Evolutionary conservation across 108 stramenopile genomes (phyloP).

Genomic region (Fragilaria radians): DNA sequence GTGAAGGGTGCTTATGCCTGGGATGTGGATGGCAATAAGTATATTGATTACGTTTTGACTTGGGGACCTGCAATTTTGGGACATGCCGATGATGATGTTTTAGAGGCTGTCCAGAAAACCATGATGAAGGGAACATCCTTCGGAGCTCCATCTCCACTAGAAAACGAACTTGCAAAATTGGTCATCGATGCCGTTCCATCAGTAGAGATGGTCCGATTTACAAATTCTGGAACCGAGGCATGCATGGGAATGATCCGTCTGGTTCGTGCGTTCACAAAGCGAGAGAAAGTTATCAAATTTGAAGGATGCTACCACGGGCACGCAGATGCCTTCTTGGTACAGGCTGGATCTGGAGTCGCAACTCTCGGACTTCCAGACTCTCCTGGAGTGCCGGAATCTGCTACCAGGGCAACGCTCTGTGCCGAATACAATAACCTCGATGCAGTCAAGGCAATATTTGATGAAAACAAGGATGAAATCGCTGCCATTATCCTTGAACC

Average conservation of each 20-base stretch:
- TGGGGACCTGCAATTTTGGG: constrained; percentile 99
- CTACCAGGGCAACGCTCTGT: constrained; percentile 90
- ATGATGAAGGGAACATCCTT: constrained; percentile 98
- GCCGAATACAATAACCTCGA: constrained; percentile 97
- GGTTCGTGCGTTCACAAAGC: constrained; percentile 90
- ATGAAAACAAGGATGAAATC: constrained; percentile 86
- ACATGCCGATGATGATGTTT: constrained; percentile 96
- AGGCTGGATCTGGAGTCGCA: constrained; percentile 97
- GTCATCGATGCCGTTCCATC: constrained; percentile 97
- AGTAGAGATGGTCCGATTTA: constrained; percentile 99
- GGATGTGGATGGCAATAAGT: constrained; percentile 97
- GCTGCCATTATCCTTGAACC: constrained; percentile 97
- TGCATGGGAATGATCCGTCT: constrained; percentile 99
- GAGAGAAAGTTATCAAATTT: constrained; percentile 97
- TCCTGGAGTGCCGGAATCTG: constrained; percentile 89
- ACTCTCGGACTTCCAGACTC: constrained; percentile 97
- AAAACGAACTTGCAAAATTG: constrained; percentile 94
- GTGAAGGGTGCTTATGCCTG: constrained; percentile 98
- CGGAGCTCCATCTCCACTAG: constrained; percentile 92
- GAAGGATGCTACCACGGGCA: constrained; percentile 99
- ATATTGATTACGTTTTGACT: constrained; percentile 94
- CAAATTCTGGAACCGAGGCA: constrained; percentile 98
- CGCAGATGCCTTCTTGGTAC: constrained; percentile 96
- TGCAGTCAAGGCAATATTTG: constrained; percentile 81
- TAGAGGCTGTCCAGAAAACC: constrained; percentile 82